Conservation (phyloP, 2,329 filamentous ascomycete species). For the Trichoderma gracile region DNA sequence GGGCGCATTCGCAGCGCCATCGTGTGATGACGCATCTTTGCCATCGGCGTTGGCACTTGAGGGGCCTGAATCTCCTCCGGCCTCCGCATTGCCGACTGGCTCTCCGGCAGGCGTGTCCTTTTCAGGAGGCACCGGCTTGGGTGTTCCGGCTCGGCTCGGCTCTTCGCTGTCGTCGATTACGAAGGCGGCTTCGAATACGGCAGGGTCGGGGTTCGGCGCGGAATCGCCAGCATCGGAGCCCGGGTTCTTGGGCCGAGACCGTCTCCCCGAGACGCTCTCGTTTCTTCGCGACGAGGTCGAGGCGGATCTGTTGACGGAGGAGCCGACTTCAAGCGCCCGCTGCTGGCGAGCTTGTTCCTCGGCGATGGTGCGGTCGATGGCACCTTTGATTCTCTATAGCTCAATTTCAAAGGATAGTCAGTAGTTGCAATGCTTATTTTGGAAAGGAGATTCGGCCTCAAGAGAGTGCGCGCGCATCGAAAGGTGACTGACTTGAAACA, state of each 20-base stretch:
- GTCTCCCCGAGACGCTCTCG: slow-evolving; percentile 39
- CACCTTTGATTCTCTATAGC: slow-evolving; percentile 73
- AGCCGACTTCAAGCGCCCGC: slow-evolving; percentile 49
- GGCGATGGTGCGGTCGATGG: slow-evolving; percentile 83
- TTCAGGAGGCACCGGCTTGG: slow-evolving; percentile 45
- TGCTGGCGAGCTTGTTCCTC: slow-evolving; percentile 89
- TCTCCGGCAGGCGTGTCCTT: slow-evolving; percentile 36
- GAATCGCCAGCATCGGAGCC: slow-evolving; percentile 43
- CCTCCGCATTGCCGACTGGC: slow-evolving; percentile 24
- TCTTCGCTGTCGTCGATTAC: slow-evolving; percentile 81
- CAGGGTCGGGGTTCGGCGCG: slow-evolving; percentile 69
- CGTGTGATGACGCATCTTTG: slow-evolving; percentile 26
- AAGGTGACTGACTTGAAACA: slow-evolving; percentile 38
- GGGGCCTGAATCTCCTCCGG: slow-evolving; percentile 30
- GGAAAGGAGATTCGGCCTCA: neutral
- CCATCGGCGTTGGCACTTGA: slow-evolving; percentile 30
- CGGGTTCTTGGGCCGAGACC: slow-evolving; percentile 45
- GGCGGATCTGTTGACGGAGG: slow-evolving; percentile 44
- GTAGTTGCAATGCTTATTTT: neutral
- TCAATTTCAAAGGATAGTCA: slow-evolving; percentile 2
- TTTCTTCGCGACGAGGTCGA: slow-evolving; percentile 44
- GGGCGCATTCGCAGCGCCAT: slow-evolving; percentile 1
- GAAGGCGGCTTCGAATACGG: slow-evolving; percentile 84
- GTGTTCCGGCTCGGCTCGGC: slow-evolving; percentile 62
- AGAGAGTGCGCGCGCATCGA: neutral